These are phyloP conservation scores for Xylaria arbuscula DNA, from an alignment of 2,329 filamentous ascomycete genomes.

Conservation along the genomic window DNA sequence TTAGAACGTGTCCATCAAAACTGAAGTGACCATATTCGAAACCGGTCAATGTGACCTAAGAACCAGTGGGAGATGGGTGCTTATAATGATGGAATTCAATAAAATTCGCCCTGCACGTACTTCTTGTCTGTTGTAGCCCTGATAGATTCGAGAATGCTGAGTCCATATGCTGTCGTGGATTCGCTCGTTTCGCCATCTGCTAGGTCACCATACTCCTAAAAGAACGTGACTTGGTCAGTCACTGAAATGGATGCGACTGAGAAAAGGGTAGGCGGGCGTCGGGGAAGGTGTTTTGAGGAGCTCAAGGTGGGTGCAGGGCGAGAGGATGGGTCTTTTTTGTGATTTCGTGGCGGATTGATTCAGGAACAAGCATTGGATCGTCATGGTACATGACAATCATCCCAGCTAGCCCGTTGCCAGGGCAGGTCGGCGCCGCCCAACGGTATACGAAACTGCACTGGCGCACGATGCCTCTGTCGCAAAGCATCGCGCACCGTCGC, in stretches of 20 bases:
- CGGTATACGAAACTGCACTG: conserved; percentile 9
- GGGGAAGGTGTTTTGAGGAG: conserved; percentile 33
- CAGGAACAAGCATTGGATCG: conserved; percentile 40
- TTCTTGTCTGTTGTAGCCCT: conserved; percentile 83
- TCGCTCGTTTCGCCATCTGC: conserved; percentile 70
- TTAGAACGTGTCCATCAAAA: conserved; percentile 34
- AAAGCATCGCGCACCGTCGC: conserved; percentile 36
- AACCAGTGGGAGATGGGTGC: background rate
- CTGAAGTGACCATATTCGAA: background rate
- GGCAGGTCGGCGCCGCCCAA: conserved; percentile 21
- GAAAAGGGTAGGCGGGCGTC: conserved; percentile 17
- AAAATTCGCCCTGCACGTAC: conserved; percentile 61
- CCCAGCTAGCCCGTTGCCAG: conserved; percentile 26
- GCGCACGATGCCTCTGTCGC: conserved; percentile 28
- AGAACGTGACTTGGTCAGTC: conserved; percentile 27
- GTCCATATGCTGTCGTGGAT: conserved; percentile 76
- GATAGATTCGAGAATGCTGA: conserved; percentile 79
- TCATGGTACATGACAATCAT: conserved; percentile 25
- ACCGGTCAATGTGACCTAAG: background rate
- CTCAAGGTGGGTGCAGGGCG: conserved; percentile 9
- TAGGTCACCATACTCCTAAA: conserved; percentile 60
- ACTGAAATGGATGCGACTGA: conserved; percentile 10
- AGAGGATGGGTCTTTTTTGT: conserved; percentile 23
- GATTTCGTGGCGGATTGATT: conserved; percentile 14
- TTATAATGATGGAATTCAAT: conserved; percentile 4